Conservation (phyloP, 1,284 basidiomycete genomes). For the Ganoderma sp. region DNA sequence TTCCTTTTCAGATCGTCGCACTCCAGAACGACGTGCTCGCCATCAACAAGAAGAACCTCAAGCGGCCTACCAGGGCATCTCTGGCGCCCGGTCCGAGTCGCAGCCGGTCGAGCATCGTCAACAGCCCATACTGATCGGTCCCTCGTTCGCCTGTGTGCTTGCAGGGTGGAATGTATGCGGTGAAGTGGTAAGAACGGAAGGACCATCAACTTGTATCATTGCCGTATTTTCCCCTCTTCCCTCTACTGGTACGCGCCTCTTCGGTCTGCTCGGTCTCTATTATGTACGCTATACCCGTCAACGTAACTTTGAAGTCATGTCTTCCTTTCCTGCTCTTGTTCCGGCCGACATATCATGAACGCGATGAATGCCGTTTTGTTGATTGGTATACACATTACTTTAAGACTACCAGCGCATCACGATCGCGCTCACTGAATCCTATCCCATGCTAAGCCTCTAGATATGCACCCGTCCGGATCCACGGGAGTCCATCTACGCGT, state of each 20-base stretch:
- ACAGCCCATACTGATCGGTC: constrained; percentile 62
- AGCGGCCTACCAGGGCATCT: constrained; percentile 84
- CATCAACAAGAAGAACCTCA: constrained; percentile 91
- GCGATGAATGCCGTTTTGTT: constrained; percentile 14
- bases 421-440: neutral
- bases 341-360: neutral
- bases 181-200: constrained; percentile 2
- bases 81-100: constrained; percentile 55
- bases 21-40: constrained; percentile 93
- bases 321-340: neutral
- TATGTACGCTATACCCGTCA: constrained; percentile 7
- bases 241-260: neutral
- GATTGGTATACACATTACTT: constrained; percentile 14
- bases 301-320: constrained; percentile 3
- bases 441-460: constrained; percentile 15
- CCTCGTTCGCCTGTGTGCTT: neutral
- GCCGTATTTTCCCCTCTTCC: neutral
- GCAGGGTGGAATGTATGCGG: neutral
- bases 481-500: constrained; percentile 32
- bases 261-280: neutral
- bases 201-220: constrained; percentile 22
- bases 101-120: constrained; percentile 70
- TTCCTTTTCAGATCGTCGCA: constrained; percentile 78
- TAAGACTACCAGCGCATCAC: constrained; percentile 4
- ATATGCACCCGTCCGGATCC: constrained; percentile 15